phyloP scores from a whole-genome alignment of 75 land plant genomes.

The Chamaecyparis obtusa region DNA sequence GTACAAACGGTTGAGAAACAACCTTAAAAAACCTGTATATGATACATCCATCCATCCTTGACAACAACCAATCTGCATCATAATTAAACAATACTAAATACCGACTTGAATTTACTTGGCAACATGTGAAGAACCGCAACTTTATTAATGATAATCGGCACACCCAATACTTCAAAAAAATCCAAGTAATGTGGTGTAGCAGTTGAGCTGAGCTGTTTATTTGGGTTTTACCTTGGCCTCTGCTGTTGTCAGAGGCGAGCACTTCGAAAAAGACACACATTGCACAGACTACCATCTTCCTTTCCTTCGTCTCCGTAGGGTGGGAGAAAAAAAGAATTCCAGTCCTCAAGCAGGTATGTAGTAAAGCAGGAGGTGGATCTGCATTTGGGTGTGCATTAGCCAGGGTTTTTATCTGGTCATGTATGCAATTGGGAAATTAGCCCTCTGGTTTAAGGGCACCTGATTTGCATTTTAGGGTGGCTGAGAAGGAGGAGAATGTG shows the following conservation, averaged over 20 bases:
- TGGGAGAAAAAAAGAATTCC: too few relatives aligned
- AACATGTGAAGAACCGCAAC: neutral
- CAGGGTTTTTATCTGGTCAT: neutral
- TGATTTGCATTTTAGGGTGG: neutral
- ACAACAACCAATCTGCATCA: too few relatives aligned
- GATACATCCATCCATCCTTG: neutral
- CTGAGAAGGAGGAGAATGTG: constrained; percentile 1
- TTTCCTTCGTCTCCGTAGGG: too few relatives aligned
- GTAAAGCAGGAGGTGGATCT: neutral
- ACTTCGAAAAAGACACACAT: neutral
- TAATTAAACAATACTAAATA: neutral
- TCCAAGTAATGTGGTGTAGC: neutral
- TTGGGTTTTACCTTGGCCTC: neutral
- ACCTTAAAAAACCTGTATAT: neutral
- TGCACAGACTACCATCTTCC: neutral
- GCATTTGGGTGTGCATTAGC: neutral
- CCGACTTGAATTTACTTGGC: neutral
- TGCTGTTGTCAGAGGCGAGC: constrained; percentile 2
- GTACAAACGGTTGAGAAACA: too few relatives aligned
- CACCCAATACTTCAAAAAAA: neutral
- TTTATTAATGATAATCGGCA: neutral
- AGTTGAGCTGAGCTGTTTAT: neutral
- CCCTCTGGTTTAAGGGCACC: neutral
- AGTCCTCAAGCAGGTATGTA: too few relatives aligned
- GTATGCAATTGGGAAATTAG: neutral